These are phyloP conservation scores for Hydnomerulius pinastri DNA, from an alignment of 768 basidiomycete species.

Conservation along the genomic window DNA sequence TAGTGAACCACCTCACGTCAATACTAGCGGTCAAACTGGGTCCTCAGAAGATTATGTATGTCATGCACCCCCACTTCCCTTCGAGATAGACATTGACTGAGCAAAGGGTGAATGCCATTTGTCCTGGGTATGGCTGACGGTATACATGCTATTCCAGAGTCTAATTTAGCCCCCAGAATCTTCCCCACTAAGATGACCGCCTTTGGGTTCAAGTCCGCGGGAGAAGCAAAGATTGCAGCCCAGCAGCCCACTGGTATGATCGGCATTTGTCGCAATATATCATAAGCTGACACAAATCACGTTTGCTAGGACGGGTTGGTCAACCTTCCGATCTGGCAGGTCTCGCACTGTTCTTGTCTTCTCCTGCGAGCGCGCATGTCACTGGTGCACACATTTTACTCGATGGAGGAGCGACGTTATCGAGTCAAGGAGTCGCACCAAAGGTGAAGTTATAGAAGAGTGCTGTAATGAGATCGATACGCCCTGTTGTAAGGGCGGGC, in stretches of 20 bases:
- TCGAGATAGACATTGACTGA: background rate
- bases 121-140: conserved; percentile 60
- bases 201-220: conserved; percentile 57
- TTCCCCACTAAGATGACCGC: conserved; percentile 89
- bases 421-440: conserved; percentile 23
- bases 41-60: conserved; percentile 64
- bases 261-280: background rate
- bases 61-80: conserved; percentile 9
- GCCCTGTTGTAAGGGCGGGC: background rate
- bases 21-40: conserved; percentile 68
- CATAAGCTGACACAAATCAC: background rate
- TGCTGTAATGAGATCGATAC: background rate
- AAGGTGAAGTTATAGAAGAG: conserved; percentile 24
- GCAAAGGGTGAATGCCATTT: conserved; percentile 79
- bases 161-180: conserved; percentile 40
- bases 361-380: conserved; percentile 71
- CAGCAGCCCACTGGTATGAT: conserved; percentile 66
- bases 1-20: conserved; percentile 79
- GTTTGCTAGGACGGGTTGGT: conserved; percentile 60
- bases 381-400: conserved; percentile 73
- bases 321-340: conserved; percentile 70
- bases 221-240: conserved; percentile 52
- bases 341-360: conserved; percentile 65
- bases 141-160: background rate
- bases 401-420: conserved; percentile 59